Conservation (phyloP, 352 stramenopile genomes). For the Globisporangium ultimum region DNA sequence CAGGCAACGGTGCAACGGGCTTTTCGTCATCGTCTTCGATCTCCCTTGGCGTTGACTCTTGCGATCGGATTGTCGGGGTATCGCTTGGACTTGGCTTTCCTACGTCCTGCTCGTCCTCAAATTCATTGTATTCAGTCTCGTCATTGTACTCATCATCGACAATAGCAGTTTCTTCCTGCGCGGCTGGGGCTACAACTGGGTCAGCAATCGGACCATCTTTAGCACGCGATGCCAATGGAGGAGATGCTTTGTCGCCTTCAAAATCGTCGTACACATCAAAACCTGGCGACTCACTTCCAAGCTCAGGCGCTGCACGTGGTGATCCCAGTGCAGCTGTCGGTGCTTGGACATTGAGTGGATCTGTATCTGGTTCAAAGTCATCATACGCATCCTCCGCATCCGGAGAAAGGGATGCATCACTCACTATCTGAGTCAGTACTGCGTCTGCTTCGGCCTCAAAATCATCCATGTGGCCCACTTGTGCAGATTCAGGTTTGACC, state of each 20-base stretch:
- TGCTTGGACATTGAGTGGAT: slow-evolving; percentile 1
- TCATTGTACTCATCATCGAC: slow-evolving; percentile 27
- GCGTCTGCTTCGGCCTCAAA: slow-evolving; percentile 5
- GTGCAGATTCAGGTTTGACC: neutral
- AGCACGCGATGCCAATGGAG: neutral
- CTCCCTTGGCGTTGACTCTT: slow-evolving; percentile 19
- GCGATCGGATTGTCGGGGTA: slow-evolving; percentile 4
- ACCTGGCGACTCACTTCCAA: neutral
- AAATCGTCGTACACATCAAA: slow-evolving; percentile 12
- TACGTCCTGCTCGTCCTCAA: slow-evolving; percentile 18
- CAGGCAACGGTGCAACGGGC: slow-evolving; percentile 3
- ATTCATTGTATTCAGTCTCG: slow-evolving; percentile 47
- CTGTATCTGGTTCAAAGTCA: slow-evolving; percentile 6
- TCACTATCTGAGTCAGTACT: neutral
- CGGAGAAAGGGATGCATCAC: neutral
- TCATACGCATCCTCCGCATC: slow-evolving; percentile 4
- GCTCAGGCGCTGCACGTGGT: neutral
- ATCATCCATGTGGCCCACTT: slow-evolving; percentile 8
- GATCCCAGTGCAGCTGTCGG: neutral
- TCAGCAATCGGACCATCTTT: neutral
- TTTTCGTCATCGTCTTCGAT: slow-evolving; percentile 32
- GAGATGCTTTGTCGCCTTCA: neutral
- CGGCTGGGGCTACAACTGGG: neutral
- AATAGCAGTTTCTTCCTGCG: neutral
- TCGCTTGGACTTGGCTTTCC: slow-evolving; percentile 6